Conservation (phyloP, 2,329 filamentous ascomycete species). For the Alternaria metachromatica region DNA sequence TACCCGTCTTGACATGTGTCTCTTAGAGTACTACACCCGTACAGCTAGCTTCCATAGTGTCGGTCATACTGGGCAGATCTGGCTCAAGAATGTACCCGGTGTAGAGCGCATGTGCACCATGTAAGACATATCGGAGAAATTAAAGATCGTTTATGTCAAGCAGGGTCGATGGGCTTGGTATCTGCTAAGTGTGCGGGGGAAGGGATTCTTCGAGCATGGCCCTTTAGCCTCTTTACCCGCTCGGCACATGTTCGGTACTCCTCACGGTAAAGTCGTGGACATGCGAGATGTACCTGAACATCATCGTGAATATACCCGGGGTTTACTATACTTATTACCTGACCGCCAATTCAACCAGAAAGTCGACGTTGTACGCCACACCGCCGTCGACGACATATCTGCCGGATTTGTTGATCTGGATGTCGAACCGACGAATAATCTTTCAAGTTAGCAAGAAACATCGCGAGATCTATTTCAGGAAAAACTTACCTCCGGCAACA, state of each 20-base stretch:
- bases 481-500: conserved; percentile 42
- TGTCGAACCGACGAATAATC: conserved; percentile 39
- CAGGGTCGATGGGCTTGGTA: conserved; percentile 2
- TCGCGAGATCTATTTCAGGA: background rate
- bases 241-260: background rate
- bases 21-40: conserved; percentile 12
- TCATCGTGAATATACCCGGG: background rate
- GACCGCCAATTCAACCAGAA: conserved; percentile 21
- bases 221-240: conserved; percentile 17
- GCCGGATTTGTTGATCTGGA: conserved; percentile 32
- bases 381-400: conserved; percentile 39
- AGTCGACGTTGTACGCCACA: conserved; percentile 37
- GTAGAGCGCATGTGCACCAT: background rate
- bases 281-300: background rate
- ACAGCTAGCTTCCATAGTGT: conserved; percentile 2
- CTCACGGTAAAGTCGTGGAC: background rate
- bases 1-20: conserved; percentile 21
- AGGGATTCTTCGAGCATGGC: background rate
- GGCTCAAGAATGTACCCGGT: background rate
- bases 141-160: conserved; percentile 11
- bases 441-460: conserved; percentile 6
- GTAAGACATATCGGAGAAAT: conserved; percentile 18
- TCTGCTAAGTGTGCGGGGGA: background rate
- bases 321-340: background rate
- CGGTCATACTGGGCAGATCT: conserved; percentile 4